Evolutionary conservation across 768 basidiomycete species (phyloP).

Genomic region (Trichaptum fuscoviolaceum): DNA sequence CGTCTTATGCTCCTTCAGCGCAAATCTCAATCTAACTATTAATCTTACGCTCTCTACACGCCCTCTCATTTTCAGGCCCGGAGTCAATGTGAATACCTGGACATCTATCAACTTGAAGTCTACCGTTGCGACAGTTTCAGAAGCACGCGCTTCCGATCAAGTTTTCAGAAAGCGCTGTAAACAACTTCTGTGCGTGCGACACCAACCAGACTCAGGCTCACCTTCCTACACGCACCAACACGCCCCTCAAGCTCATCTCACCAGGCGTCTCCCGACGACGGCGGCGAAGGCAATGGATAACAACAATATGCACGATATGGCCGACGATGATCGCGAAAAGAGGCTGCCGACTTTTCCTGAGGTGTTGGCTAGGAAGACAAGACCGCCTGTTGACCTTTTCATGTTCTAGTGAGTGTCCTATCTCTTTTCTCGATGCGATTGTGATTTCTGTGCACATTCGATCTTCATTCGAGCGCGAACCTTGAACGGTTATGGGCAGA

Average conservation of each 20-base stretch:
- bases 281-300: slow-evolving; percentile 2
- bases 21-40: too few relatives aligned
- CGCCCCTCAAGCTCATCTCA: slow-evolving; percentile 6
- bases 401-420: slow-evolving; percentile 86
- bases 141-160: background rate
- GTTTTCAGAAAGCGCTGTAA: slow-evolving; percentile 6
- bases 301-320: slow-evolving; percentile 28
- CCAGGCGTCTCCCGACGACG: background rate
- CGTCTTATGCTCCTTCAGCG: too few relatives aligned
- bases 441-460: slow-evolving; percentile 4
- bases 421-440: slow-evolving; percentile 10
- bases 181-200: slow-evolving; percentile 5
- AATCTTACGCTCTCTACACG: too few relatives aligned
- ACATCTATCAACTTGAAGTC: too few relatives aligned
- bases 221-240: slow-evolving; percentile 9
- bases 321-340: slow-evolving; percentile 62
- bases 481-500: background rate
- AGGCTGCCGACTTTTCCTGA: slow-evolving; percentile 86
- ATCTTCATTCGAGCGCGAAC: background rate
- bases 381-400: slow-evolving; percentile 96
- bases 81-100: too few relatives aligned
- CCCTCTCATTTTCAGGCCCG: too few relatives aligned
- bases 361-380: slow-evolving; percentile 84
- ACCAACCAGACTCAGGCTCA: background rate
- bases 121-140: too few relatives aligned